These are phyloP conservation scores for Pneumocystis sp. DNA, from an alignment of 1,139 yeast genomes.

Conservation along the genomic window DNA sequence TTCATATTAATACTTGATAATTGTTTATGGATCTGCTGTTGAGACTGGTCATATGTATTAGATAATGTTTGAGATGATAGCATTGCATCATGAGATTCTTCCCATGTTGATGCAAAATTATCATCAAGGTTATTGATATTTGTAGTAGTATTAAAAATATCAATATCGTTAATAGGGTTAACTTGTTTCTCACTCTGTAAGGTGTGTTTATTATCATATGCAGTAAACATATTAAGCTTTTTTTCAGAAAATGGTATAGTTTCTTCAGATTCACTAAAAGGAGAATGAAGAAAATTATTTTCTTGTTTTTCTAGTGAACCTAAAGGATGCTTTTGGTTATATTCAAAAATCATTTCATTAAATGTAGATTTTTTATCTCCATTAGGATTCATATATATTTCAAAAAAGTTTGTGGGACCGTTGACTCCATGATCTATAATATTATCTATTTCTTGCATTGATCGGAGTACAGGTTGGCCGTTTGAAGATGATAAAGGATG, in stretches of 20 bases:
- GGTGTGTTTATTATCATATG: neutral
- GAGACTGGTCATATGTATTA: neutral
- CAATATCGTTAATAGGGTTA: neutral
- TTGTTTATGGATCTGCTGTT: neutral
- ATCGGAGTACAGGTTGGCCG: neutral
- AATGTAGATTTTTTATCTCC: neutral
- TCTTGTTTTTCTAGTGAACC: neutral
- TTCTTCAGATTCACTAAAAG: neutral
- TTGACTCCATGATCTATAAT: neutral
- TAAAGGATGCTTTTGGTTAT: neutral
- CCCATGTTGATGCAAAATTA: neutral
- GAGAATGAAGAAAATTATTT: neutral
- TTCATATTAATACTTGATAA: neutral
- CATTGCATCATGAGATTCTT: neutral
- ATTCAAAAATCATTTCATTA: neutral
- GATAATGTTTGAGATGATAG: neutral
- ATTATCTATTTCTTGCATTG: neutral
- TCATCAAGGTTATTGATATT: neutral
- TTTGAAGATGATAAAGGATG: neutral
- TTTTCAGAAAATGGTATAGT: neutral
- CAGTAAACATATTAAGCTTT: neutral
- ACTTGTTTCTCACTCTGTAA: neutral
- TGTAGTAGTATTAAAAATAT: neutral
- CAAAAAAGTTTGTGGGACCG: neutral
- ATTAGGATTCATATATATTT: neutral